These are phyloP conservation scores for Puccinellia tenuiflora DNA, from an alignment of 176 grass and related monocot species.

Conservation along the genomic window DNA sequence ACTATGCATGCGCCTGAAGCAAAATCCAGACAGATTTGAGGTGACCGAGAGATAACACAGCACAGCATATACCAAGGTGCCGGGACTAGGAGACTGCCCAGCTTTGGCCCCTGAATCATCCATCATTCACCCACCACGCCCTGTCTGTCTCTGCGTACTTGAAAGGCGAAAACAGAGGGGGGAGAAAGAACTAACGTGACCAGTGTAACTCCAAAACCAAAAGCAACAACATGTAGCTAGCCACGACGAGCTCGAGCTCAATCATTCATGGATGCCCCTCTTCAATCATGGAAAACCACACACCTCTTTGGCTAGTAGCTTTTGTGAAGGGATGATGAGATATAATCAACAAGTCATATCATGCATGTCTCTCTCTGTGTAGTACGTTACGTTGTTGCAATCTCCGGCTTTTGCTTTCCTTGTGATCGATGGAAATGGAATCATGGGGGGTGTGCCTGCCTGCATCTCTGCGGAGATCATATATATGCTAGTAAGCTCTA, in stretches of 20 bases:
- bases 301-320: constrained; percentile 13
- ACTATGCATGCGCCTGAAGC: background rate
- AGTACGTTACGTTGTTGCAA: no score
- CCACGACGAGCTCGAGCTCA: background rate
- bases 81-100: background rate
- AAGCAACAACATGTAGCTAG: no score
- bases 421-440: background rate
- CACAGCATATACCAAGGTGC: constrained; percentile 6
- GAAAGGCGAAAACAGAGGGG: background rate
- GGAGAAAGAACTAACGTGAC: background rate
- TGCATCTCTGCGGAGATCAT: background rate
- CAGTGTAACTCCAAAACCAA: no score
- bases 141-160: background rate
- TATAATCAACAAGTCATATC: background rate
- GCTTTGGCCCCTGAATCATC: constrained; percentile 14
- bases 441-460: background rate
- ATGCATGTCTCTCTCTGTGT: background rate
- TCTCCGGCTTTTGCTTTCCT: background rate
- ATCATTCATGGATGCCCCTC: background rate
- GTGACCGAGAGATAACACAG: background rate
- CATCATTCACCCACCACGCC: background rate
- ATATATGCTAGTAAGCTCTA: background rate
- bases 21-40: constrained; percentile 12
- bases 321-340: constrained; percentile 12
- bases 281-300: constrained; percentile 24